Conservation (phyloP, 345 rosid genomes). For the Euclidium syriacum region DNA sequence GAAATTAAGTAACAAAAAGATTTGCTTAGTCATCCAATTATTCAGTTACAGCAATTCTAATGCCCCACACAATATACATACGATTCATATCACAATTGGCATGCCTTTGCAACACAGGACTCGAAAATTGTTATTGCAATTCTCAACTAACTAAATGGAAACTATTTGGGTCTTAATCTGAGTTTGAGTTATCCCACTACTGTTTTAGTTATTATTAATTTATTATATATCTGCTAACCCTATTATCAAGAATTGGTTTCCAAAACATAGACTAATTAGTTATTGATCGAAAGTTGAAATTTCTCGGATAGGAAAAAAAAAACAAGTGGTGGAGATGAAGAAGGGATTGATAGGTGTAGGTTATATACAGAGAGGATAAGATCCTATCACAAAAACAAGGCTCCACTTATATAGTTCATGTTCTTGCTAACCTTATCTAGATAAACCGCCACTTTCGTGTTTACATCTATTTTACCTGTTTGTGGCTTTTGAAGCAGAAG, state of each 20-base stretch:
- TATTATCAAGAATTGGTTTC: background rate
- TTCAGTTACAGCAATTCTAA: background rate
- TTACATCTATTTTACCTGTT: background rate
- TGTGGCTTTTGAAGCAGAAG: constrained; percentile 4
- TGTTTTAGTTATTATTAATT: no score
- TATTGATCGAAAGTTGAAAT: background rate
- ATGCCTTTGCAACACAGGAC: background rate
- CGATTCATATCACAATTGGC: background rate
- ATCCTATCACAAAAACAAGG: constrained; percentile 20
- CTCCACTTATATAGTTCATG: background rate
- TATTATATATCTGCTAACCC: background rate
- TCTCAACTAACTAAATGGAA: background rate
- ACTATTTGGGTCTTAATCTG: background rate
- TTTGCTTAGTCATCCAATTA: background rate
- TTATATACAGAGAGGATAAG: constrained; percentile 10
- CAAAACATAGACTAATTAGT: background rate
- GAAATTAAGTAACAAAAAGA: background rate
- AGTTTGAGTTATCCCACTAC: background rate
- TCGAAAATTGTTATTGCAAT: background rate
- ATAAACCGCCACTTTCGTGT: constrained; percentile 4
- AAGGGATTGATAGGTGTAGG: constrained; percentile 14
- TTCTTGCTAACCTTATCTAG: constrained; percentile 12
- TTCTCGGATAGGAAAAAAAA: background rate
- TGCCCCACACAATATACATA: background rate
- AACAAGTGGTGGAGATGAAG: constrained; percentile 20